Evolutionary conservation across 139 green algal genomes (phyloP).

Genomic region (Pleodorina starrii): DNA sequence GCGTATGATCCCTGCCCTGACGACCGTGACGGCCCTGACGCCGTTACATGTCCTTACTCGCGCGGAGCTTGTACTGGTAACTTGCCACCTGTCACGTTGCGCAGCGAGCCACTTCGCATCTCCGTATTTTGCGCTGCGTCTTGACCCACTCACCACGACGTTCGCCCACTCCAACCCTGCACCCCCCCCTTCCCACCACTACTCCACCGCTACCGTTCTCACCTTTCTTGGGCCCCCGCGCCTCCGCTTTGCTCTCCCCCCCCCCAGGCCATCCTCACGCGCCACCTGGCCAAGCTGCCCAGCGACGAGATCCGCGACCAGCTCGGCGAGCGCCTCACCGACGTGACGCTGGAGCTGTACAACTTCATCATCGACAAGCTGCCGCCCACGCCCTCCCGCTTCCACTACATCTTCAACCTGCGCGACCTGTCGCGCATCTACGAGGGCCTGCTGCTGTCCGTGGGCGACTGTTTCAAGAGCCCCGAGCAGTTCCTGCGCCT

Average conservation of each 20-base stretch:
- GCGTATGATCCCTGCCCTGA: too few relatives aligned
- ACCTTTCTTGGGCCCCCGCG: background rate
- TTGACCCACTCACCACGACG: too few relatives aligned
- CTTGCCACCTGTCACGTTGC: too few relatives aligned
- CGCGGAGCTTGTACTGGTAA: too few relatives aligned
- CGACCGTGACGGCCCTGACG: too few relatives aligned
- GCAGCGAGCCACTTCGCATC: too few relatives aligned
- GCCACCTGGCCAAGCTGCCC: slow-evolving; percentile 71
- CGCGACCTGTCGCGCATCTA: slow-evolving; percentile 80
- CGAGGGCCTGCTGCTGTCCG: slow-evolving; percentile 79
- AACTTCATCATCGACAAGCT: slow-evolving; percentile 84
- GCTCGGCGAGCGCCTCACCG: slow-evolving; percentile 66
- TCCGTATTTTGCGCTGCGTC: too few relatives aligned
- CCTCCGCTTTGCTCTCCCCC: background rate
- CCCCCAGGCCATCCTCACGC: slow-evolving; percentile 75
- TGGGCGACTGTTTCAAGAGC: slow-evolving; percentile 64
- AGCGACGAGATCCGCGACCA: slow-evolving; percentile 66
- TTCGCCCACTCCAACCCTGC: too few relatives aligned
- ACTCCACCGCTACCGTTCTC: background rate
- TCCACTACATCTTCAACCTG: slow-evolving; percentile 94
- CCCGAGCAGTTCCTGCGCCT: slow-evolving; percentile 75
- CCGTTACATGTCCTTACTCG: too few relatives aligned
- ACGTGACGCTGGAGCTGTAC: slow-evolving; percentile 82
- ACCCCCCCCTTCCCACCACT: background rate
- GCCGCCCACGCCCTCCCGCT: slow-evolving; percentile 83